phyloP scores from a whole-genome alignment of 163 green algal genomes.

The Chloromonas sp. region DNA sequence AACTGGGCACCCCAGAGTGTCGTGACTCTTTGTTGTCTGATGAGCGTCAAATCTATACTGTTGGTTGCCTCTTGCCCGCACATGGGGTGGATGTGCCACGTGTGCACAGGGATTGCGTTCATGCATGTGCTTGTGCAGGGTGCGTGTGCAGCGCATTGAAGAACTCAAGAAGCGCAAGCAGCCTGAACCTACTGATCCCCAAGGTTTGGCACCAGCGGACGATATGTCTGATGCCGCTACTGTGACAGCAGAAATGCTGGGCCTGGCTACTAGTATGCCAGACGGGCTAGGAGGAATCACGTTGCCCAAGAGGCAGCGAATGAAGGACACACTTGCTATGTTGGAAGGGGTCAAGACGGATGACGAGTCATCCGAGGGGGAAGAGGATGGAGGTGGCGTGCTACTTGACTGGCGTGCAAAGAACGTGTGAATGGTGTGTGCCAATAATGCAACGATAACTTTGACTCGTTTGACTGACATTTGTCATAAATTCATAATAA shows the following conservation, averaged over 20 bases:
- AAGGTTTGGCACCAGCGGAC: too few relatives aligned
- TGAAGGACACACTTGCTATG: neutral
- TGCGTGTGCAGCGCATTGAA: constrained; percentile 2
- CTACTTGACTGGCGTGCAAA: neutral
- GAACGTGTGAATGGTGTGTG: neutral
- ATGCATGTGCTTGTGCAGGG: neutral
- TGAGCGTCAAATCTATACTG: too few relatives aligned
- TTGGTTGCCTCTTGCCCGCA: too few relatives aligned
- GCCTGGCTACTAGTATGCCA: neutral
- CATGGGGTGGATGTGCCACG: too few relatives aligned
- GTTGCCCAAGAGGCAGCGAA: neutral
- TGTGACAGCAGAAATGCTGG: neutral
- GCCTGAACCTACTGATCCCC: neutral
- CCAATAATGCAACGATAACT: too few relatives aligned
- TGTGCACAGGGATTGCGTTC: too few relatives aligned
- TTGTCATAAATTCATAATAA: too few relatives aligned
- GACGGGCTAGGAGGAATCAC: neutral
- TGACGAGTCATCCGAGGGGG: too few relatives aligned
- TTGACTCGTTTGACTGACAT: too few relatives aligned
- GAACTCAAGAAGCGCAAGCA: neutral
- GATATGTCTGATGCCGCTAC: neutral
- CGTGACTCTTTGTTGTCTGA: too few relatives aligned
- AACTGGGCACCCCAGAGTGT: too few relatives aligned
- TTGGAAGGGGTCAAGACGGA: too few relatives aligned
- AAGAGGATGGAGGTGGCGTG: neutral